phyloP scores from a whole-genome alignment of 768 basidiomycete genomes.

The Rhodotorula babjevae region DNA sequence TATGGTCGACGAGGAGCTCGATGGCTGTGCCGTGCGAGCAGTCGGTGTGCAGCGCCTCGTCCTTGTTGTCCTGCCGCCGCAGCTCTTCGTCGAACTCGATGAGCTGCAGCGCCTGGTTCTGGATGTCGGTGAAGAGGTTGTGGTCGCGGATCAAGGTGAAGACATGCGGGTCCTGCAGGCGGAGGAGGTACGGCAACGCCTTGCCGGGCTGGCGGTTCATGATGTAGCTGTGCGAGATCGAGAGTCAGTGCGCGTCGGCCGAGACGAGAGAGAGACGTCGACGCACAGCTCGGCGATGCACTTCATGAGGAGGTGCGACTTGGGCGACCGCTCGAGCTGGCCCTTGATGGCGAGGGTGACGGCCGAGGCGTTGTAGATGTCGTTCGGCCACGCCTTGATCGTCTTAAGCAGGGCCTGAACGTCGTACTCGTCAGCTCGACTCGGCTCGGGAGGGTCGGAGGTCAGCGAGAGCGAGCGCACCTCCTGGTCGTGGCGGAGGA shows the following conservation, averaged over 20 bases:
- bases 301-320: constrained; percentile 75
- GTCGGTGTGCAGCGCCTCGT: constrained; percentile 32
- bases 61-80: constrained; percentile 54
- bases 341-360: constrained; percentile 84
- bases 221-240: constrained; percentile 58
- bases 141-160: constrained; percentile 90
- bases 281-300: constrained; percentile 82
- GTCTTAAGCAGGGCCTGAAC: constrained; percentile 66
- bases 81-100: constrained; percentile 93
- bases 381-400: constrained; percentile 80
- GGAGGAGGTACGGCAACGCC: constrained; percentile 82
- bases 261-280: neutral
- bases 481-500: constrained; percentile 68
- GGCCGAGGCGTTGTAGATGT: constrained; percentile 80
- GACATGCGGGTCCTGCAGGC: constrained; percentile 78
- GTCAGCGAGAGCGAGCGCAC: constrained; percentile 50
- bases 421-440: no score
- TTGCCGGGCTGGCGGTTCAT: constrained; percentile 88
- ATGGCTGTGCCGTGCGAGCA: constrained; percentile 67
- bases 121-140: constrained; percentile 89
- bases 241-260: neutral
- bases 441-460: no score
- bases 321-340: constrained; percentile 59
- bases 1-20: constrained; percentile 80
- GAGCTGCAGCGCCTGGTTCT: constrained; percentile 83